Conservation (phyloP, 164 flowering plant species). For the Magnolia kwangsiensis region DNA sequence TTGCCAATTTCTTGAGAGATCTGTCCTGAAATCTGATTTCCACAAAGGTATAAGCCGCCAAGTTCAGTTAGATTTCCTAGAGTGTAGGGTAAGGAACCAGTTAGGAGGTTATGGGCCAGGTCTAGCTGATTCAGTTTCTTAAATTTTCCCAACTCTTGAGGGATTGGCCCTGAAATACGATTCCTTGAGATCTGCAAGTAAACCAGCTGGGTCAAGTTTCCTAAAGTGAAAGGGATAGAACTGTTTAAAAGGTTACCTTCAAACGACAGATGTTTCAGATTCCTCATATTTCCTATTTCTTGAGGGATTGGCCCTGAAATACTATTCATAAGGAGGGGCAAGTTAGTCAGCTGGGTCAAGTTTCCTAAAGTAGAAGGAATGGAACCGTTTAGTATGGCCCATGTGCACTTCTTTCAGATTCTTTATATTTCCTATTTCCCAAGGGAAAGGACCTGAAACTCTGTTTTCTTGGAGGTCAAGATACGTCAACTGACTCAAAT, state of each 20-base stretch:
- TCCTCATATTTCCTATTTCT: slow-evolving; percentile 21
- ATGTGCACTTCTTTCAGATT: not conserved
- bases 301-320: slow-evolving; percentile 21
- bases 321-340: too few species aligned
- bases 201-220: slow-evolving; percentile 16
- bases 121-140: not conserved
- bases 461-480: slow-evolving; percentile 20
- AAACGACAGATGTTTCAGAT: not conserved
- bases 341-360: too few species aligned
- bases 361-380: too few species aligned
- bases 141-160: slow-evolving; percentile 15
- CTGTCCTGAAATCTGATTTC: slow-evolving; percentile 16
- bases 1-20: slow-evolving; percentile 19
- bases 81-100: not conserved
- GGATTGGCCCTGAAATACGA: slow-evolving; percentile 18
- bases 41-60: not conserved
- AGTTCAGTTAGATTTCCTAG: slow-evolving; percentile 9
- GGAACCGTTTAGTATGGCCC: too few species aligned
- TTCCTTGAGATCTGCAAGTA: slow-evolving; percentile 4
- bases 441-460: slow-evolving; percentile 22
- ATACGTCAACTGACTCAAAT: slow-evolving; percentile 14
- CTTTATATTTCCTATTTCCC: slow-evolving; percentile 23
- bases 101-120: not conserved
- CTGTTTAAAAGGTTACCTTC: not conserved
- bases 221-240: slow-evolving; percentile 12